Base-by-base conservation (phyloP, 2,329 filamentous ascomycete genomes). In the Fusarium annulatum region DNA sequence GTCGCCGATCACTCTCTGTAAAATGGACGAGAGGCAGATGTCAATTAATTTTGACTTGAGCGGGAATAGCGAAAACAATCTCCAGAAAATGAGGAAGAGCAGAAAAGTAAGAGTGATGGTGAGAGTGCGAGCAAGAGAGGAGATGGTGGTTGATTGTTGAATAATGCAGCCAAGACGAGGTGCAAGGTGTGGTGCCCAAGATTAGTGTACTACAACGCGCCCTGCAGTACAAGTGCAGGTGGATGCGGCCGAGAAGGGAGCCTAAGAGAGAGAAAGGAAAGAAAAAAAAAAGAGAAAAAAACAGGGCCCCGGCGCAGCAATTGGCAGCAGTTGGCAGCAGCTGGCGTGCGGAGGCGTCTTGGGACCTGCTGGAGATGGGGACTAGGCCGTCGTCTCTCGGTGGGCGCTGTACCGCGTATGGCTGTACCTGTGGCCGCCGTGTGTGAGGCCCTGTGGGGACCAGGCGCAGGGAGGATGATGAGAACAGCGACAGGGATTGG, bases 401-500 rank as follows among this genome's bases (percentile, higher is more conserved):
- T 67, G 52, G 53, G 53, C 61, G 46, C 51, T 67, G 65, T 69
- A 65, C 48, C 57, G 41, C 48, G 55, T 58, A 45, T 64, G 45
- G 43, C 55, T 61, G 38, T 49, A 41, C 36, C 39, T 43, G 42
- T 74, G 73, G 74, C 58, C 61, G 60, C 61, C 52, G 68, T 75
- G 67, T 70, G 70, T 67, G 72, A 77, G 77, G 77, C 74, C 75
- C 61, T 62, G 72, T 74, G 76, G 75, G 48, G 72, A 64, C 64
- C 61, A 57, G 60, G 66, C 51, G 74, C 69, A 78, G 75, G 74
- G 76, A 78, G 76, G 72, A 76, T 75, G 69, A 69, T 69, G 72
- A 66, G 65, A 69, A 74, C 55, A 57, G 59, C 52, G 73, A 43
- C 76, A 74, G 74, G 77, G 80, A 81, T 81, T 81, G 80, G 80